Percentiles rank a stretch among this genome's conserved stretches.
phyloP scores from a whole-genome alignment of 495 filamentous ascomycete genomes.

The Neurospora sp. region DNA sequence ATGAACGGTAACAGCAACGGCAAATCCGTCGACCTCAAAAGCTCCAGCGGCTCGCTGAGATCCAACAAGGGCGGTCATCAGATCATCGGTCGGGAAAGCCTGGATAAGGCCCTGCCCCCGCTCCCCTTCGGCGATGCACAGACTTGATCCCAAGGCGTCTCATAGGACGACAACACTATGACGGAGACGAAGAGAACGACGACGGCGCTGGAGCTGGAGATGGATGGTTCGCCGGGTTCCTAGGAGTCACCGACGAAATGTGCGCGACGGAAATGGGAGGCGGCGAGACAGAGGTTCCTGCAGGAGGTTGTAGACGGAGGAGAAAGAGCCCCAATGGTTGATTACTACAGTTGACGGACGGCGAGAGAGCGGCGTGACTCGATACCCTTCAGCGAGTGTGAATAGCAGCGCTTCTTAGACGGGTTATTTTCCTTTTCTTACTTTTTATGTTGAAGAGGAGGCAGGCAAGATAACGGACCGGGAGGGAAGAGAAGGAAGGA shows the following conservation, averaged over 20 bases:
- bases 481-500: not conserved
- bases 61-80: constrained; percentile 14
- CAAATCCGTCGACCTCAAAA: constrained; percentile 10
- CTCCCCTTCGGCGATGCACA: constrained; percentile 26
- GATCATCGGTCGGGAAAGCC: constrained; percentile 29
- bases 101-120: constrained; percentile 48
- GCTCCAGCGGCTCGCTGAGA: constrained; percentile 19
- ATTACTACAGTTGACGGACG: not conserved
- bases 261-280: not conserved
- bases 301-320: not conserved
- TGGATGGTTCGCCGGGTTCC: constrained; percentile 16
- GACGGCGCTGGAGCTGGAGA: constrained; percentile 4
- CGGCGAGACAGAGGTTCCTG: not conserved
- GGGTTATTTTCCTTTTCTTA: not conserved
- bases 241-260: not conserved
- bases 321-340: not conserved
- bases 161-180: constrained; percentile 12
- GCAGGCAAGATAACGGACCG: not conserved
- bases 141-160: constrained; percentile 4
- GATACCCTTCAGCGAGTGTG: not conserved
- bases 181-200: not conserved
- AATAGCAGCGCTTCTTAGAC: not conserved
- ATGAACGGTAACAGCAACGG: constrained; percentile 1
- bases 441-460: not conserved
- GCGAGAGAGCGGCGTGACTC: not conserved